Percentiles rank a stretch among this genome's conserved stretches.
phyloP scores from a whole-genome alignment of 2,329 filamentous ascomycete species.

The Colletotrichum truncatum region DNA sequence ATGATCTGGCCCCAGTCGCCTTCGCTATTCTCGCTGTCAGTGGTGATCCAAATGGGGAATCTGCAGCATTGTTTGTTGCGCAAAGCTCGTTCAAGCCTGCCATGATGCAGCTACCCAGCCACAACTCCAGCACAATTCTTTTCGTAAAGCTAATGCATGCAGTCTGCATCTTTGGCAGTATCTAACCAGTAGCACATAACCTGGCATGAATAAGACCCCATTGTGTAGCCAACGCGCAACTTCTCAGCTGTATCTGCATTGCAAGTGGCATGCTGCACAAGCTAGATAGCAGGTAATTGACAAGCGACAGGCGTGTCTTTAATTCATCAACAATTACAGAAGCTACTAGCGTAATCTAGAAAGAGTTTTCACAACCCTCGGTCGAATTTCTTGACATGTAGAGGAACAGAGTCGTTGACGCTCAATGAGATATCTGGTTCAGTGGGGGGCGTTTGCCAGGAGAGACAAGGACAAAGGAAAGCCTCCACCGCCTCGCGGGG shows the following conservation, averaged over 20 bases:
- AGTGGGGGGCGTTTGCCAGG: background rate
- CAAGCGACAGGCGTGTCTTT: background rate
- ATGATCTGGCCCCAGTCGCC: background rate
- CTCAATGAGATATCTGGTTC: background rate
- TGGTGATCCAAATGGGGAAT: background rate
- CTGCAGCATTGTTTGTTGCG: background rate
- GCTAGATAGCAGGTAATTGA: background rate
- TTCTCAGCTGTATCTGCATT: background rate
- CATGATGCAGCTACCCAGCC: background rate
- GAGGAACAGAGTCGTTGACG: background rate
- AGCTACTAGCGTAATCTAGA: background rate
- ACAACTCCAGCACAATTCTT: background rate
- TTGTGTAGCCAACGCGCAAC: background rate
- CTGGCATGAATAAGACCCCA: background rate
- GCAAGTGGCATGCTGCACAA: background rate
- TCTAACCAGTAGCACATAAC: background rate
- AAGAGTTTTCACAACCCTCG: background rate
- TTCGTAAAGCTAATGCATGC: slow-evolving; percentile 16
- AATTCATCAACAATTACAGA: background rate
- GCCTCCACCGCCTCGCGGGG: slow-evolving; percentile 1
- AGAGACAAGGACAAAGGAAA: slow-evolving; percentile 10
- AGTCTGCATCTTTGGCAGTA: slow-evolving; percentile 8
- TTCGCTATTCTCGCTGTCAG: background rate
- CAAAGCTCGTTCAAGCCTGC: slow-evolving; percentile 9
- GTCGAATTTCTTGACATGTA: background rate